A percentile compares a stretch with the other conserved stretches of the same genome.
Conservation (phyloP, 2,329 filamentous ascomycete species). For the Cladosporium oxysporum region DNA sequence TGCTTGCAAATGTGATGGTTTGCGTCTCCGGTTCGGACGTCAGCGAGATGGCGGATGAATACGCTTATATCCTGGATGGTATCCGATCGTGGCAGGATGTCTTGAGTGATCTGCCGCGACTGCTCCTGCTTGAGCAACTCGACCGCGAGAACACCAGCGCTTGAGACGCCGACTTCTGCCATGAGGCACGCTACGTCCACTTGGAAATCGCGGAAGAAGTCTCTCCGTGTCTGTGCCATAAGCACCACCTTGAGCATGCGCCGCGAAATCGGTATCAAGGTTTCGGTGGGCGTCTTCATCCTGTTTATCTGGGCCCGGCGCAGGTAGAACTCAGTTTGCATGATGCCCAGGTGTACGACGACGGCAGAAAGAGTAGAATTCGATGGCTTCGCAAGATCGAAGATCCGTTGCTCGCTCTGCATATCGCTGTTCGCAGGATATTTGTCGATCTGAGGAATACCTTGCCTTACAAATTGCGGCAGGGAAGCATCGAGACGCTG, state of each 20-base stretch:
- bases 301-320: conserved; percentile 57
- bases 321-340: conserved; percentile 61
- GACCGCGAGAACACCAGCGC: conserved; percentile 45
- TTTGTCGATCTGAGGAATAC: conserved; percentile 30
- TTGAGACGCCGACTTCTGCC: conserved; percentile 43
- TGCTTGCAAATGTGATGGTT: conserved; percentile 47
- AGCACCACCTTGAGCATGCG: conserved; percentile 43
- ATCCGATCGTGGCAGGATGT: conserved; percentile 44
- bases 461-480: conserved; percentile 34
- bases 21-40: conserved; percentile 42
- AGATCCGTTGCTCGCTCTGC: background rate
- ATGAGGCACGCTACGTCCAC: conserved; percentile 44
- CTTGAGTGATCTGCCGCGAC: conserved; percentile 33
- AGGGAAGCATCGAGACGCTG: conserved; percentile 42
- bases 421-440: conserved; percentile 21
- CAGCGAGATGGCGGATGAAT: conserved; percentile 45
- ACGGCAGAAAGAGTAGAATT: conserved; percentile 43
- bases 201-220: conserved; percentile 46
- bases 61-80: conserved; percentile 49
- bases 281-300: conserved; percentile 34
- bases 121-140: conserved; percentile 49
- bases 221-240: conserved; percentile 40
- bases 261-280: conserved; percentile 41
- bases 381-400: conserved; percentile 11
- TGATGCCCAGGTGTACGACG: conserved; percentile 43